Evolutionary conservation across 495 filamentous ascomycete genomes (phyloP), one percentile per base, ranked within the genome.

Genomic region (Aspergillus baeticus): DNA sequence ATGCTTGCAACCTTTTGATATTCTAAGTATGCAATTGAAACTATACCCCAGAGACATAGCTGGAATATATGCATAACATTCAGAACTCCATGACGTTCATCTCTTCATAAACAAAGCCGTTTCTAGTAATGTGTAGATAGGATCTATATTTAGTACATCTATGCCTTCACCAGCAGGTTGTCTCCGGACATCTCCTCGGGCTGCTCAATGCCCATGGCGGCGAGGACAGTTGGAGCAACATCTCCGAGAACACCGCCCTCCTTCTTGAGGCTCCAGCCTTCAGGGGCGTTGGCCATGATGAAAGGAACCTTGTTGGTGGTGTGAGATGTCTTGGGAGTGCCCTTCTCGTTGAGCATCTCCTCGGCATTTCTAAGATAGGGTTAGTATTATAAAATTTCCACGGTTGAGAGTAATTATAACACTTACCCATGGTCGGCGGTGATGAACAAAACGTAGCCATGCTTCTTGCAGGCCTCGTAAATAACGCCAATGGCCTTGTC

Each of bases 261-360:
- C 78, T 92, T 90, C 79, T 90, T 89, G 66, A 98, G 73, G 63
- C 84, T 90, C 87, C 87, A 97, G 61, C 89, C 88, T 63, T 87
- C 81, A 23, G 94, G 94, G 44, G 94, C 92, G 66, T 98, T 98
- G 67, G 90, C 92, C 92, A 98, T 94, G 65, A 98, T 82, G 75
- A 98, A 96, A 10, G 94, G 94, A 47, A 98, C 94, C 71, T 90
- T 90, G 81, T 98, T 98, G 49, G 87, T 92, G 21, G 94, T 98
- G 80, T 98, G 94, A 43, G 90, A 92, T 13, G 94, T 98, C 84
- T 98, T 98, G 42, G 94, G 94, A 66, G 89, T 93, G 66, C 91
- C 89, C 67, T 96, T 88, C 62, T 90, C 84, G 72, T 89, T 97
- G 74, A 96, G 83, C 94, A 98, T 98, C 81, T 98, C 94, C 79